These are phyloP conservation scores for Globisporangium emineosum DNA, from an alignment of 352 stramenopile species.

Conservation along the genomic window DNA sequence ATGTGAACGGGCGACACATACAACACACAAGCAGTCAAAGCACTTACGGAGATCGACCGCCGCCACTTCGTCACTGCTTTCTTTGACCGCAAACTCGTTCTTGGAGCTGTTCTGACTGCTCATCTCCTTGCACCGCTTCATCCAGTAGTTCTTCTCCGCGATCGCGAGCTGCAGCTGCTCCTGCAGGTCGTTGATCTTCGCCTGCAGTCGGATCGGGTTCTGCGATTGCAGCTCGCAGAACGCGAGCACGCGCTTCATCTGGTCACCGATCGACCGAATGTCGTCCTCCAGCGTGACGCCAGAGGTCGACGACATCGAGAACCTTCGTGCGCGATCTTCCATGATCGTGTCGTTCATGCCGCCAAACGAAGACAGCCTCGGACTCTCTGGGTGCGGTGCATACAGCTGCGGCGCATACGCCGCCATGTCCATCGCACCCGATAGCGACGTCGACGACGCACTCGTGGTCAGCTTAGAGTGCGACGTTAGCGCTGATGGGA, in stretches of 20 bases:
- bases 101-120: constrained; percentile 17
- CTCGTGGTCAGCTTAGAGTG: constrained; percentile 9
- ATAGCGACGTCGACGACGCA: constrained; percentile 16
- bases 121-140: constrained; percentile 81
- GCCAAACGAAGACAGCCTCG: constrained; percentile 6
- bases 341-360: neutral
- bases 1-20: neutral
- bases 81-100: neutral
- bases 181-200: constrained; percentile 77
- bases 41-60: constrained; percentile 11
- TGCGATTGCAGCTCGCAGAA: constrained; percentile 76
- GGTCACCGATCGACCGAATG: constrained; percentile 70
- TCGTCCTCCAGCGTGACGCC: constrained; percentile 68
- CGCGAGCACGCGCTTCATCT: constrained; percentile 78
- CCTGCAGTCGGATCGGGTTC: constrained; percentile 67
- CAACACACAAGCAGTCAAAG: neutral
- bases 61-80: constrained; percentile 30
- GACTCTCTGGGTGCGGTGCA: neutral
- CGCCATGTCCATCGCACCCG: constrained; percentile 10
- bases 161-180: constrained; percentile 73
- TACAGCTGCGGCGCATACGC: constrained; percentile 13
- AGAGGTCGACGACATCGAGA: constrained; percentile 46
- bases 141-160: constrained; percentile 89
- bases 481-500: neutral
- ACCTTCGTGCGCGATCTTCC: constrained; percentile 22